Evolutionary conservation across 139 green algal species (phyloP).

Genomic region (Auxenochlorella pyrenoidosa): DNA sequence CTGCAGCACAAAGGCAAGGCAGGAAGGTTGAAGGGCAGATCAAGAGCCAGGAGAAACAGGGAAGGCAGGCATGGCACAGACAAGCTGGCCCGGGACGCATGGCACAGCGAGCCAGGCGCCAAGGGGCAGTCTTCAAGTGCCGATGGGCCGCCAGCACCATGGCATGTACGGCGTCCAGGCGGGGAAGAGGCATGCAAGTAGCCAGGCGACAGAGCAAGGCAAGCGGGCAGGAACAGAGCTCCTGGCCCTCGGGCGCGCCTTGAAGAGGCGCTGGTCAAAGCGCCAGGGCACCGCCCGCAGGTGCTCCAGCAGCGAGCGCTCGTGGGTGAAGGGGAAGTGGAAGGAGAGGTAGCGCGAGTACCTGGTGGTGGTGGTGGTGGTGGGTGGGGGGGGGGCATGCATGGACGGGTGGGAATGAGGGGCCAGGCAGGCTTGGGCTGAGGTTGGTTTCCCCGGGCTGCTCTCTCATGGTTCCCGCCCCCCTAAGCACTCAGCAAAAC

Average conservation of each 20-base stretch:
- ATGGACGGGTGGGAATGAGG: background rate
- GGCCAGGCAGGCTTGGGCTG: background rate
- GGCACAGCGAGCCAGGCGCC: background rate
- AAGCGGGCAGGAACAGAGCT: too few relatives aligned
- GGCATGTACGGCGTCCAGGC: too few relatives aligned
- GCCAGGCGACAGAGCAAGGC: too few relatives aligned
- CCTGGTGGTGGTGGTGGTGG: background rate
- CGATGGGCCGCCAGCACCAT: too few relatives aligned
- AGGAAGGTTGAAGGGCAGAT: slow-evolving; percentile 17
- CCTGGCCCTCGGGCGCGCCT: slow-evolving; percentile 38
- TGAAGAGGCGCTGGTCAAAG: slow-evolving; percentile 85
- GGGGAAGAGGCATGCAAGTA: too few relatives aligned
- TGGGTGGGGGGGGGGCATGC: background rate
- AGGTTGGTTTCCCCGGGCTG: background rate
- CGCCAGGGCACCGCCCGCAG: slow-evolving; percentile 87
- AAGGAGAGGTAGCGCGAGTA: slow-evolving; percentile 94
- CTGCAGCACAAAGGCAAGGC: too few relatives aligned
- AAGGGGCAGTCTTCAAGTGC: too few relatives aligned
- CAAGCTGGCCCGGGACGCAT: background rate
- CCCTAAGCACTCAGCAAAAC: too few relatives aligned
- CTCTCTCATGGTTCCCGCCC: too few relatives aligned
- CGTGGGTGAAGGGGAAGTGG: slow-evolving; percentile 96
- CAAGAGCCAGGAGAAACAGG: background rate
- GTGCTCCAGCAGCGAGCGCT: slow-evolving; percentile 91
- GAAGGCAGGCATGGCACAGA: background rate